Percentiles rank a stretch among this genome's conserved stretches.
These are phyloP conservation scores for Colletotrichum sidae DNA, from an alignment of 2,329 filamentous ascomycete genomes.

Conservation along the genomic window DNA sequence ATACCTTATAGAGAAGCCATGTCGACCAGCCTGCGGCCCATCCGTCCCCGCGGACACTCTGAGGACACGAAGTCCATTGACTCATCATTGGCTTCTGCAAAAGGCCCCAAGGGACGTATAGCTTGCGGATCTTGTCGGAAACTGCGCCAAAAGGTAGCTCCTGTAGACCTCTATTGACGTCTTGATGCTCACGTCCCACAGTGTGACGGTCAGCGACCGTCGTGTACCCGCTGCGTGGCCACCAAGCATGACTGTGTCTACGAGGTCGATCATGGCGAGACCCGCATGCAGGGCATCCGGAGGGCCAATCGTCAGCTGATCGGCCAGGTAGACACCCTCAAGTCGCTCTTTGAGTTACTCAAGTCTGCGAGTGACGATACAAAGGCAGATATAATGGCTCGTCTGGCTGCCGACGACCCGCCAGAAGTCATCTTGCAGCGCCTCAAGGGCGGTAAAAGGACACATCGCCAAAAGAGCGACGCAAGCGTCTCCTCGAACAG, in stretches of 20 bases:
- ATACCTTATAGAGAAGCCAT: neutral
- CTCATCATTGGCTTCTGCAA: neutral
- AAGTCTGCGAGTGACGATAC: slow-evolving; percentile 12
- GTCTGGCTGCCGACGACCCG: slow-evolving; percentile 3
- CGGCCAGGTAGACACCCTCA: slow-evolving; percentile 10
- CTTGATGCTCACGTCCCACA: neutral
- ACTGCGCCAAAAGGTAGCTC: slow-evolving; percentile 28
- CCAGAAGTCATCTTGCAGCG: slow-evolving; percentile 14
- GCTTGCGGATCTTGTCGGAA: slow-evolving; percentile 27
- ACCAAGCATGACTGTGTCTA: slow-evolving; percentile 20
- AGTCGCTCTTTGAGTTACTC: slow-evolving; percentile 18
- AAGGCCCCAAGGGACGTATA: slow-evolving; percentile 18
- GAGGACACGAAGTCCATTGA: neutral
- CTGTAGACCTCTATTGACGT: neutral
- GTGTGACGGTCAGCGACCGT: slow-evolving; percentile 29
- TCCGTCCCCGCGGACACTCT: slow-evolving; percentile 13
- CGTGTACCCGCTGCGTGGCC: slow-evolving; percentile 11
- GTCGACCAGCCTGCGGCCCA: slow-evolving; percentile 19
- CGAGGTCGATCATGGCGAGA: slow-evolving; percentile 29
- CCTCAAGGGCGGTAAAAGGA: neutral
- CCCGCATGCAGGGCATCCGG: slow-evolving; percentile 32
- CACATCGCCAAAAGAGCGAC: neutral
- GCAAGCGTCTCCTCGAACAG: neutral
- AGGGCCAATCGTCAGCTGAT: slow-evolving; percentile 22
- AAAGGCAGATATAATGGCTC: slow-evolving; percentile 11